phyloP scores from a whole-genome alignment of 169 alveolate species.

The Plasmodium falciparum region DNA sequence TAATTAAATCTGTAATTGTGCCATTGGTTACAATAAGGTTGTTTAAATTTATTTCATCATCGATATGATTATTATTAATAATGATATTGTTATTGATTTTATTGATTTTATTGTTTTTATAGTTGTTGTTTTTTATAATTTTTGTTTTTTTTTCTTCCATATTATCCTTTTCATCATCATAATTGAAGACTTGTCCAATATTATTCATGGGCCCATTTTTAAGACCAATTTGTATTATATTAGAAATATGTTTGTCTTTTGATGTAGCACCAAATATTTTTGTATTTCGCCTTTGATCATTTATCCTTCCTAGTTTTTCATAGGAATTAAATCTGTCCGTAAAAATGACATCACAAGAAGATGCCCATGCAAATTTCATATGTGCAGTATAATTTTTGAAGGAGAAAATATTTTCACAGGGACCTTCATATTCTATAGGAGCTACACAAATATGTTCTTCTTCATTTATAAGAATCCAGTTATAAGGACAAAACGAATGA shows the following conservation, averaged over 20 bases:
- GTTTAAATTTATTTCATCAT: slow-evolving; percentile 11
- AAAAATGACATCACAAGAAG: slow-evolving; percentile 77
- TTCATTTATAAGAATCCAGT: slow-evolving; percentile 46
- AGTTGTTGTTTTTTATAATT: slow-evolving; percentile 49
- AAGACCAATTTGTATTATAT: slow-evolving; percentile 10
- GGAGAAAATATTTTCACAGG: slow-evolving; percentile 81
- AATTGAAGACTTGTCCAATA: not conserved
- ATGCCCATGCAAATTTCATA: slow-evolving; percentile 84
- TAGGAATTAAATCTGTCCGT: not conserved
- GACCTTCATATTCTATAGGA: slow-evolving; percentile 76
- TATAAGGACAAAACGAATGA: slow-evolving; percentile 63
- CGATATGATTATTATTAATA: slow-evolving; percentile 50
- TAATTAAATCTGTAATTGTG: slow-evolving; percentile 79
- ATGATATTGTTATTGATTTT: slow-evolving; percentile 9
- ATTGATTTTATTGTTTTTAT: slow-evolving; percentile 55
- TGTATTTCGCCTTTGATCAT: not conserved
- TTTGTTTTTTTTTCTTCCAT: slow-evolving; percentile 5
- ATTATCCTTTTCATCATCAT: slow-evolving; percentile 1
- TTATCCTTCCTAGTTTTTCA: not conserved
- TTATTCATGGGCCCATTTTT: slow-evolving; percentile 63
- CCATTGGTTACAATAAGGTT: slow-evolving; percentile 71
- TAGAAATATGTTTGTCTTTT: not conserved
- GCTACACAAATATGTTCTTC: slow-evolving; percentile 47
- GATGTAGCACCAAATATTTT: slow-evolving; percentile 4
- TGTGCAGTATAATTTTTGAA: slow-evolving; percentile 76